phyloP scores from a whole-genome alignment of 495 filamentous ascomycete genomes.

The Pyrenula aspistea region DNA sequence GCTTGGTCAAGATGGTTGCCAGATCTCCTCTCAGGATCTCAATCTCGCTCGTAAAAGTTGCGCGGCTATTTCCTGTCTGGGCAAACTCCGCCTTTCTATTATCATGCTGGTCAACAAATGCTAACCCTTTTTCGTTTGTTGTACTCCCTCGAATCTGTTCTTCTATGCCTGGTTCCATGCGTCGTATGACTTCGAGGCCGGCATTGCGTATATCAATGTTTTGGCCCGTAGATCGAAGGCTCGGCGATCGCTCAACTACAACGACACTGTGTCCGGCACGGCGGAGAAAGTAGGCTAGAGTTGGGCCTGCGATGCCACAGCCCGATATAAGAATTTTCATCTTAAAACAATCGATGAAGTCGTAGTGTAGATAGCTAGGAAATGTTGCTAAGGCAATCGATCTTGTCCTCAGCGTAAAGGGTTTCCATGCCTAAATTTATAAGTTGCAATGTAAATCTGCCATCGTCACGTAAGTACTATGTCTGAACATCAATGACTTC shows the following conservation, averaged over 20 bases:
- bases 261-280: slow-evolving; percentile 19
- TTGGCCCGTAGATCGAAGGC: slow-evolving; percentile 19
- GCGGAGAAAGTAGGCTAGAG: slow-evolving; percentile 26
- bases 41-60: slow-evolving; percentile 26
- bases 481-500: too few relatives aligned
- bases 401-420: too few relatives aligned
- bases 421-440: too few relatives aligned
- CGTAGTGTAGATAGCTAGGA: too few relatives aligned
- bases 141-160: slow-evolving; percentile 16
- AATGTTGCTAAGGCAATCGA: too few relatives aligned
- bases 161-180: slow-evolving; percentile 24
- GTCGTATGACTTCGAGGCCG: slow-evolving; percentile 21
- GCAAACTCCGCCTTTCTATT: slow-evolving; percentile 16
- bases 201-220: slow-evolving; percentile 29
- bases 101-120: slow-evolving; percentile 19
- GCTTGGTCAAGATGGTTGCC: slow-evolving; percentile 12
- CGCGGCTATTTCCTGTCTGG: slow-evolving; percentile 19
- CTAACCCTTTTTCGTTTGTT: slow-evolving; percentile 23
- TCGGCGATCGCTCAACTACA: slow-evolving; percentile 28
- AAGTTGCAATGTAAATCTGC: too few relatives aligned
- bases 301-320: slow-evolving; percentile 20
- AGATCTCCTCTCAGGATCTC: slow-evolving; percentile 37
- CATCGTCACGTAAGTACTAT: too few relatives aligned
- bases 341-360: too few relatives aligned
- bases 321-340: slow-evolving; percentile 32